phyloP scores from a whole-genome alignment of 495 filamentous ascomycete genomes.

The Staphylotrichum longicolle region DNA sequence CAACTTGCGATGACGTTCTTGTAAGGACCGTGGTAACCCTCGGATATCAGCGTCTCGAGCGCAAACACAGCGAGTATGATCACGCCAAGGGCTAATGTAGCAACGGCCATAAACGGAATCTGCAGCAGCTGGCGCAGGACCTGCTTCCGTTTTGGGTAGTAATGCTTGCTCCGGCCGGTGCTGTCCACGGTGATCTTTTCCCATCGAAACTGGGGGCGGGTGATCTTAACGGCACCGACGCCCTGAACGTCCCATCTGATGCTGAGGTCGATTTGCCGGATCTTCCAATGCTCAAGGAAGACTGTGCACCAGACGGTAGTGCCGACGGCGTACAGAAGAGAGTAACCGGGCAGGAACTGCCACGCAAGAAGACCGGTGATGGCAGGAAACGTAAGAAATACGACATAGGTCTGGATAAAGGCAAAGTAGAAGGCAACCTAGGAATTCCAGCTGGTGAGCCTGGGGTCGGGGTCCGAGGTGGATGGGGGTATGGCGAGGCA shows the following conservation, averaged over 20 bases:
- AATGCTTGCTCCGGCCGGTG: no score
- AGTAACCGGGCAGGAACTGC: neutral
- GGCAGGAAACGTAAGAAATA: neutral
- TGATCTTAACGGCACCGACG: neutral
- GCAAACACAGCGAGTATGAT: no score
- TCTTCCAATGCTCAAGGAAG: neutral
- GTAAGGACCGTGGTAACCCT: no score
- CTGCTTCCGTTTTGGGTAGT: no score
- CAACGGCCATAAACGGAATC: no score
- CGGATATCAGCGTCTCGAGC: no score
- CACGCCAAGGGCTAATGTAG: no score
- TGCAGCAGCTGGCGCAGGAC: no score
- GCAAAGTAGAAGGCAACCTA: neutral
- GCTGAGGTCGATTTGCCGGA: constrained; percentile 1
- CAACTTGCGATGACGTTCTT: no score
- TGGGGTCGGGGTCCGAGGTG: neutral
- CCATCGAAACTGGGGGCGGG: neutral
- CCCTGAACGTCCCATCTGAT: neutral
- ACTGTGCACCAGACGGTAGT: neutral
- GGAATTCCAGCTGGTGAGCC: neutral
- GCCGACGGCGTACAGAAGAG: neutral
- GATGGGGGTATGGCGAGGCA: neutral
- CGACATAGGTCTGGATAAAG: neutral
- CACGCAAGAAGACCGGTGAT: constrained; percentile 1
- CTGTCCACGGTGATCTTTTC: no score